Evolutionary conservation across 768 basidiomycete species (phyloP).

Genomic region (Mycena indigotica): DNA sequence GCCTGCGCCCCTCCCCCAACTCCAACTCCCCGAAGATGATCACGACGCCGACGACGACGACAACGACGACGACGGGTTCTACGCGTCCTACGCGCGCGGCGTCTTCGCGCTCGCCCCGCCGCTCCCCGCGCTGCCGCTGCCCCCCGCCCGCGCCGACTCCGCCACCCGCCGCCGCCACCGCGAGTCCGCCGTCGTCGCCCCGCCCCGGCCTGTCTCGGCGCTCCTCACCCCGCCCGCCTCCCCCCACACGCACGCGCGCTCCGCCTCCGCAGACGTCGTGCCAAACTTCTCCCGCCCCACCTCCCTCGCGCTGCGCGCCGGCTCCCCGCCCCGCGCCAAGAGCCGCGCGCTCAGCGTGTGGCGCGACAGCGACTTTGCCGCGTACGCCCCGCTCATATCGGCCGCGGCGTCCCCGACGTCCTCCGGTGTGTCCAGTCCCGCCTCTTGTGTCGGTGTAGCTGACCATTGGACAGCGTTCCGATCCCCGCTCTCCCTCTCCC

Average conservation of each 20-base stretch:
- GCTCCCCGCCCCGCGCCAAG: not conserved
- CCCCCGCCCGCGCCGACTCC: not conserved
- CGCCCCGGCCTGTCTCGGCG: not conserved
- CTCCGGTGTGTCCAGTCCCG: not conserved
- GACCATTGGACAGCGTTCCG: not conserved
- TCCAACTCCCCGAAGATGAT: not conserved
- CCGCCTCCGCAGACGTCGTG: not conserved
- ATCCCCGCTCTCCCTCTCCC: not conserved
- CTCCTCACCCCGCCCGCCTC: not conserved
- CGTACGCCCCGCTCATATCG: not conserved
- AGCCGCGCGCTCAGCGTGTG: not conserved
- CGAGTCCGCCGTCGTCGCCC: not conserved
- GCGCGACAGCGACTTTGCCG: not conserved
- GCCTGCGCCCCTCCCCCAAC: not conserved
- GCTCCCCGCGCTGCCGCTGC: not conserved
- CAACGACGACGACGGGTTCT: not conserved
- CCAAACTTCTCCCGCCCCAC: slow-evolving; percentile 1
- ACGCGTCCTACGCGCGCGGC: not conserved
- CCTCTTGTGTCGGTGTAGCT: not conserved
- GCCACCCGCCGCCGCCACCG: not conserved
- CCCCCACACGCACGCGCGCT: not conserved
- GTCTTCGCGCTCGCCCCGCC: not conserved
- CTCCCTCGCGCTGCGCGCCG: not conserved
- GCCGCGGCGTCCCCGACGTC: not conserved
- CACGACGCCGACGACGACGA: not conserved